Evolutionary conservation across 371 early-diverging fungal species (phyloP), one percentile per base, ranked within the genome.

Genomic region (Mortierella sp.): DNA sequence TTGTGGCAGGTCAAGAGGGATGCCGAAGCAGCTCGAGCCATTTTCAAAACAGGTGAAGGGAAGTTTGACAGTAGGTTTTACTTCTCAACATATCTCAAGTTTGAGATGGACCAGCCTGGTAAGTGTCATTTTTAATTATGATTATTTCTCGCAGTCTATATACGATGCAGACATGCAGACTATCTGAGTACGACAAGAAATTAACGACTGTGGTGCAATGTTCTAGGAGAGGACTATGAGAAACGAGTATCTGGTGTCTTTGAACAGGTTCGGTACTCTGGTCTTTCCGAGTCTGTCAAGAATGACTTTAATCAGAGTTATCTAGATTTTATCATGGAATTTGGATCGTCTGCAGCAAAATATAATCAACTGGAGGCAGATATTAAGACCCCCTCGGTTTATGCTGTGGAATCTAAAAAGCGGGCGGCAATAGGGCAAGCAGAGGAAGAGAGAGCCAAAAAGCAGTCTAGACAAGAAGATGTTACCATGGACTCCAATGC

Each of bases 71-170:
- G 71, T 61, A 86, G 85, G 61, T 89, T 82, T 61, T 84, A 87
- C 42, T 85, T 89, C 71, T 82, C 88, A 45, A 85, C 81, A 23
- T 89, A 88, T 62, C 75, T 91, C 61, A 82, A 87, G 59, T 90
- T 91, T 73, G 91, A 91, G 64, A 74, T 87, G 59, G 82, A 78
- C n/a, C 87, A 88, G 55, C 81, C 76, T 54, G 91, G 89, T 89
- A 83, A 54, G 65, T n/a, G 2, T 19, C 35, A 19, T 35, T 58
- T 56, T 55, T 34, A n/a, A n/a, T n/a, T n/a, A n/a, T n/a, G n/a
- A n/a, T 15, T n/a, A 31, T 13, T 8, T 49, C 60, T 23, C 23
- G 32, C 22, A 19, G 28, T 7, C 19, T 34, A 5, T 56, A 28
- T 57, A 40, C 19, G 31, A 29, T 15, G 29, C n/a, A 22, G 43